Base-by-base conservation (phyloP, 805 yeast genomes). In the Tetrapisispora arboricola region DNA sequence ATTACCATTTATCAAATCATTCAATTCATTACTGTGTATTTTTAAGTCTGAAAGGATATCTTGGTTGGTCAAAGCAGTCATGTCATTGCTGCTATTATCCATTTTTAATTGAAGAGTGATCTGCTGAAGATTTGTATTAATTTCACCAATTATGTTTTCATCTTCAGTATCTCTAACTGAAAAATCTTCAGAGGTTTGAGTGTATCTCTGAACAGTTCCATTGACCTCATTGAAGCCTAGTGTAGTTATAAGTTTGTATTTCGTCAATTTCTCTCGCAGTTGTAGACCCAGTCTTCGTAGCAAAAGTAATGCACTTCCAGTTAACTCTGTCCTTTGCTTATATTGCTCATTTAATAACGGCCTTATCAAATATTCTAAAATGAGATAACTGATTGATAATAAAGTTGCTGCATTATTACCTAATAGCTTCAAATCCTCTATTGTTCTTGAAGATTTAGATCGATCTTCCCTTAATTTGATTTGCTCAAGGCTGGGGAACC, bases 301-400 rank as follows among this genome's bases (percentile, higher is more conserved):
- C 20, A 51, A 52, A 3, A 49, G 22, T 12, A 66, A 54, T 1
- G 60, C 61, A 31, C 44, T 49, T 2, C 49, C 45, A 11, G 61
- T 45, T 8, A 67, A 55, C 3, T 63, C 65, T 2, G 51, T 38
- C 33, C 78, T 55, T 46, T 73, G 63, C 6, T 59, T 60, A 45
- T 58, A 68, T 21, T 65, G 67, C 5, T 58, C 39, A 13, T 60
- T 58, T 6, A 73, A 38, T 17, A 64, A 45, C 3, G 78, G 78
- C 39, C 64, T 65, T 11, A 73, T 36, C n/a, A 47, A n/a, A 12
- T 40, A 26, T 25, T 53, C 44, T 36, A 49, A 30, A 26, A 49
- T 18, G 15, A 55, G 32, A 39, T 53, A 60, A 3, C 37, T 21
- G 3, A 55, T 25, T 19, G 61, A 49, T 11, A 45, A 38, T 21